Evolutionary conservation across 2,329 filamentous ascomycete species (phyloP).

Genomic region (Aspergillus jensenii): DNA sequence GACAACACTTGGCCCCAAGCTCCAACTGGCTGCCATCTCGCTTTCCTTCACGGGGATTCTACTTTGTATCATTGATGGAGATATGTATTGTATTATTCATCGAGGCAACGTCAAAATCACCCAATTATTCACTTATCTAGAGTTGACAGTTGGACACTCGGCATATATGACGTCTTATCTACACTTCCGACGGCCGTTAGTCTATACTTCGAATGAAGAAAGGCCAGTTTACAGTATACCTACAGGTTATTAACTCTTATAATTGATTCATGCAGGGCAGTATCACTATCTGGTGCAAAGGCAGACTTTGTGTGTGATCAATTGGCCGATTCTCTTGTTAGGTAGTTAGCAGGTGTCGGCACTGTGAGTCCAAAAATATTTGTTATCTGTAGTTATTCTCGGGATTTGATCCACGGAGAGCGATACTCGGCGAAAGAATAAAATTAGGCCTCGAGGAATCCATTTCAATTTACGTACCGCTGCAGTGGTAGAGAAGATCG

Average conservation of each 20-base stretch:
- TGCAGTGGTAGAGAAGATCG: not conserved
- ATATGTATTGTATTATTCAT: not conserved
- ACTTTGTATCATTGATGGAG: not conserved
- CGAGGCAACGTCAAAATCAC: too few species aligned
- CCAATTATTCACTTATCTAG: too few species aligned
- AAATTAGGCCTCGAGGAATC: not conserved
- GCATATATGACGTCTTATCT: too few species aligned
- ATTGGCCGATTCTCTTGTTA: not conserved
- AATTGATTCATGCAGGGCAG: too few species aligned
- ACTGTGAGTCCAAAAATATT: not conserved
- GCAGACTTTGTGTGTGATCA: not conserved
- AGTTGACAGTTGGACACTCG: too few species aligned
- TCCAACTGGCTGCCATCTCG: not conserved
- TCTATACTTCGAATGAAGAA: too few species aligned
- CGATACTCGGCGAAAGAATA: not conserved
- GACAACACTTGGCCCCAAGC: constrained; percentile 40
- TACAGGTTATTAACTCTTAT: too few species aligned
- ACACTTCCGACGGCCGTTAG: too few species aligned
- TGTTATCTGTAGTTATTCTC: not conserved
- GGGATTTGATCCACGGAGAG: not conserved
- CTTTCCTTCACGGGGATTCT: not conserved
- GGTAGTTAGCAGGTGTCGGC: not conserved
- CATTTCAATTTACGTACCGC: not conserved
- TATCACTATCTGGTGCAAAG: too few species aligned
- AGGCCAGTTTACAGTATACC: too few species aligned